Percentiles rank a stretch among this genome's conserved stretches.
Conservation (phyloP, 2,329 filamentous ascomycete genomes). For the Diplodia seriata region DNA sequence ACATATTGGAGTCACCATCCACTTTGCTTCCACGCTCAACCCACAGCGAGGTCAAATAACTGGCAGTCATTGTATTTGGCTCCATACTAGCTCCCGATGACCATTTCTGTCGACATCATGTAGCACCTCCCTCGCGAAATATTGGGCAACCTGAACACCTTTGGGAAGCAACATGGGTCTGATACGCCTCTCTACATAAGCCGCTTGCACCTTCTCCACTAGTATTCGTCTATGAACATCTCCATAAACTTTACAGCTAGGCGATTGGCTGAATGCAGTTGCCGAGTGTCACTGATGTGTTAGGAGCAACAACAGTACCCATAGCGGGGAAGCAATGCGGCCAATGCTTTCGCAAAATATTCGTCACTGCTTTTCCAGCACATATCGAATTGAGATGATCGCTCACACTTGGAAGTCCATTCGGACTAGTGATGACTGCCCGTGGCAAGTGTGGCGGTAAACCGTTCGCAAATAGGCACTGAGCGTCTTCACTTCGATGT, state of each 20-base stretch:
- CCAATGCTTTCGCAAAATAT: not conserved
- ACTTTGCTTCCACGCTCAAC: not conserved
- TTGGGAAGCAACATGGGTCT: no score
- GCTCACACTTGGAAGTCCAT: no score
- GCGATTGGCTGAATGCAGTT: not conserved
- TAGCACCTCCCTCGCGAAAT: not conserved
- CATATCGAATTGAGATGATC: no score
- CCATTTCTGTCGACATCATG: not conserved
- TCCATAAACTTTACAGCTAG: no score
- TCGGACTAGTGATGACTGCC: no score
- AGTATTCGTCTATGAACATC: not conserved
- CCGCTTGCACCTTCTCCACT: no score
- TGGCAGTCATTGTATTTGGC: not conserved
- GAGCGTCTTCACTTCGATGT: no score
- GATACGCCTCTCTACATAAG: no score
- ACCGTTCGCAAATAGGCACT: no score
- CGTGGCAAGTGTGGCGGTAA: no score
- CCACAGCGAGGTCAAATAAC: not conserved
- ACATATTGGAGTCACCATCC: not conserved
- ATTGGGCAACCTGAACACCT: not conserved
- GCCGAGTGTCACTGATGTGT: not conserved
- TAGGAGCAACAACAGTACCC: not conserved
- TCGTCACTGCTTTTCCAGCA: no score
- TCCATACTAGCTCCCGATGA: not conserved
- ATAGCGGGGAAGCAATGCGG: not conserved